Base-by-base conservation (phyloP, 2,329 filamentous ascomycete genomes). In the Colletotrichum theobromicola region DNA sequence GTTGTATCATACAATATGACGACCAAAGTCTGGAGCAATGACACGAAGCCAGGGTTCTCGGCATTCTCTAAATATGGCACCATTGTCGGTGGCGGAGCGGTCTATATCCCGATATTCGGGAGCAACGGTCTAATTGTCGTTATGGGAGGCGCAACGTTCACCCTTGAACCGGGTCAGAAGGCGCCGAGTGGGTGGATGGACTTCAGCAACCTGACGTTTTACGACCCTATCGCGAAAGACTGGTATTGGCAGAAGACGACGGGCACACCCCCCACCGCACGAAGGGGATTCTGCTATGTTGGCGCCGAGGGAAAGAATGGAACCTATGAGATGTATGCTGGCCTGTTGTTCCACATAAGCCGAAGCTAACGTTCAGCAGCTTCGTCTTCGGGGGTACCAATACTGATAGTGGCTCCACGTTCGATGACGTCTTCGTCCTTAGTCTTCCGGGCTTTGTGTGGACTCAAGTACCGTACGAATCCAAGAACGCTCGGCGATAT, bases 361-460 rank as follows among this genome's bases (percentile, higher is more conserved):
- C 67, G 7, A 35, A 4, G 13, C 3, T 9, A 37, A 32, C 12
- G 4, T 10, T 9, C n/a, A 28, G 5, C 26, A 77, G 76, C 26
- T 77, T 77, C 34, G 61, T 77, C 3, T 77, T 70, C 15, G 76
- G 76, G 26, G 76, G 76, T 3, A 58, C 35, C 13, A 74, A 73
- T n/a, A 34, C 18, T 21, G 42, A 50, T 15, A 57, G 24, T 9
- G 34, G 53, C 4, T 35, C 26, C 7, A 57, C 64, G 1, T 76
- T 62, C 34, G 68, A 69, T 16, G 73, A 77, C 18, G 26, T 77
- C 18, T 69, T 70, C 30, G 61, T 77, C 12, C 65, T 77, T 3
- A 77, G 70, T 30, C 24, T 77, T 1, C 76, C 76, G 5, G 73
- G 75, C 9, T 77, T 77, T 21, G 60, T 67, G 1, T 77, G 76